Conservation (phyloP, 2,329 filamentous ascomycete species). For the Cordyceps cateniannulata region DNA sequence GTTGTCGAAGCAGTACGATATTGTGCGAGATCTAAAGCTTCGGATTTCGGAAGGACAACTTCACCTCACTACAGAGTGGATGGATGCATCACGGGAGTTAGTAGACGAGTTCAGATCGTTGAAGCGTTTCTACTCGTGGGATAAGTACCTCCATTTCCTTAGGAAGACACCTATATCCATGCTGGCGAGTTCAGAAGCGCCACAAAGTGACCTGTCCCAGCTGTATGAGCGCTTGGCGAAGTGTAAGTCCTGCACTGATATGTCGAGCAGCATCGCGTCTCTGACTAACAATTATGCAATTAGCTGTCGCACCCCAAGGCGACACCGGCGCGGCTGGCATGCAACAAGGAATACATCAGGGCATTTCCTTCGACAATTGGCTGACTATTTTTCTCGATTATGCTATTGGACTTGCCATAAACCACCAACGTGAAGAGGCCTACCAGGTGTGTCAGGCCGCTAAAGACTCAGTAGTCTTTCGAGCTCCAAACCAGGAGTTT, state of each 20-base stretch:
- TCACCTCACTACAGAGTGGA: slow-evolving; percentile 46
- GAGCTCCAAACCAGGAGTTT: slow-evolving; percentile 61
- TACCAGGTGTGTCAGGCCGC: slow-evolving; percentile 77
- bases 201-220: slow-evolving; percentile 41
- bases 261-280: neutral
- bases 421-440: slow-evolving; percentile 61
- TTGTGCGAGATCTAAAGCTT: slow-evolving; percentile 36
- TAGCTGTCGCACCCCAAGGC: slow-evolving; percentile 28
- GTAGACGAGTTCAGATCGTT: slow-evolving; percentile 58
- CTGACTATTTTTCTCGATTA: slow-evolving; percentile 87
- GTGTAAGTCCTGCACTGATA: slow-evolving; percentile 32
- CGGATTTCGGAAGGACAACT: slow-evolving; percentile 35
- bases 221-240: slow-evolving; percentile 51
- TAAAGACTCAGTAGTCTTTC: slow-evolving; percentile 75
- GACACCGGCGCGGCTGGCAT: slow-evolving; percentile 16
- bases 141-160: slow-evolving; percentile 56
- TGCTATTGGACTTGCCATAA: slow-evolving; percentile 66
- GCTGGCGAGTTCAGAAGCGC: slow-evolving; percentile 18
- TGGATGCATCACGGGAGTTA: slow-evolving; percentile 51
- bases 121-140: slow-evolving; percentile 60
- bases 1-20: slow-evolving; percentile 35
- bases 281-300: neutral
- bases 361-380: slow-evolving; percentile 78
- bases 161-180: slow-evolving; percentile 27
- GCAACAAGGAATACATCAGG: slow-evolving; percentile 50